A percentile compares a stretch with the other conserved stretches of the same genome.
phyloP scores from a whole-genome alignment of 176 grass and related monocot genomes.

The Puccinellia tenuiflora region DNA sequence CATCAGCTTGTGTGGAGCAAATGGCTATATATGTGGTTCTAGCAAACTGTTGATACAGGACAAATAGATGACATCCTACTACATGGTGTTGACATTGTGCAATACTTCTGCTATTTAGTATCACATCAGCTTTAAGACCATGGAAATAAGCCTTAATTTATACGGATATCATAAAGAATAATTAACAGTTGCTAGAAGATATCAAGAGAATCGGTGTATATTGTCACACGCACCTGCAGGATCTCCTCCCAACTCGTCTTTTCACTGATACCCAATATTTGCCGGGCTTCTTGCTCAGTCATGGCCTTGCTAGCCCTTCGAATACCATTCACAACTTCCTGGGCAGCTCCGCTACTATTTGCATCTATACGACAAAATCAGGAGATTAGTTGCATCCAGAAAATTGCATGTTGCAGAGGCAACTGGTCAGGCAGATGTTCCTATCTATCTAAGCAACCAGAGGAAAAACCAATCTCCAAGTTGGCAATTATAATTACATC shows the following conservation, averaged over 20 bases:
- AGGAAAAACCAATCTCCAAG: neutral
- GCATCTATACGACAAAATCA: conserved; percentile 48
- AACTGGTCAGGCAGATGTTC: no score
- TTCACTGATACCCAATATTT: conserved; percentile 68
- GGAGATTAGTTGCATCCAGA: neutral
- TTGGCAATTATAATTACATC: no score
- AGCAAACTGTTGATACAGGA: neutral
- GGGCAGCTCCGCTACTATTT: conserved; percentile 74
- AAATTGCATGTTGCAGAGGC: neutral
- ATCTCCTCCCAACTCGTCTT: conserved; percentile 74
- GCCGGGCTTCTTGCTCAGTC: conserved; percentile 84
- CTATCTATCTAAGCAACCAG: neutral
- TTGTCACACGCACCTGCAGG: conserved; percentile 37
- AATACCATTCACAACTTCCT: conserved; percentile 78
- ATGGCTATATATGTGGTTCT: neutral
- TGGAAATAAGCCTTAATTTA: neutral
- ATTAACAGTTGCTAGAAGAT: neutral
- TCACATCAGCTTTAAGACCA: no score
- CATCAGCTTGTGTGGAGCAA: neutral
- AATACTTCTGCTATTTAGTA: conserved; percentile 28
- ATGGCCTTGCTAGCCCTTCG: conserved; percentile 61
- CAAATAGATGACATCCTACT: neutral
- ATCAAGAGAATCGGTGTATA: neutral
- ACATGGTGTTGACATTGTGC: conserved; percentile 13
- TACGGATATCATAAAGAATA: neutral